A percentile compares a stretch with the other conserved stretches of the same genome.
Evolutionary conservation across 2,329 filamentous ascomycete genomes (phyloP).

Genomic region (Nigrospora osmanthi): DNA sequence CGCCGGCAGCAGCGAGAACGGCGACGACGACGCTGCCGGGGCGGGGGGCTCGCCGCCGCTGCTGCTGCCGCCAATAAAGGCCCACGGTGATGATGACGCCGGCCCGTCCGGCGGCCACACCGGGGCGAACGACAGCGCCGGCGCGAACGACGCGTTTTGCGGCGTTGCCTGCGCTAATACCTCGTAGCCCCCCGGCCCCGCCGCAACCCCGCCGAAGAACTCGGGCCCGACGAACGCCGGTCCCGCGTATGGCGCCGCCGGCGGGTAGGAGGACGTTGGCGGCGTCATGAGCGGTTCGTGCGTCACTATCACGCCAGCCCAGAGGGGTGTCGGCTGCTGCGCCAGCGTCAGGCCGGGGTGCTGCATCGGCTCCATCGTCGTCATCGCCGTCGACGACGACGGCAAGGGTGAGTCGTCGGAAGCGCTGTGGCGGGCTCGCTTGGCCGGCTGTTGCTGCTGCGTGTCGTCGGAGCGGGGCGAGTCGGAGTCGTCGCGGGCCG

Average conservation of each 20-base stretch:
- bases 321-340: conserved; percentile 6
- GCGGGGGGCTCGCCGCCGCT: conserved; percentile 11
- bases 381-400: too few species aligned
- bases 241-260: neutral
- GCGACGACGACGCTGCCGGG: conserved; percentile 17
- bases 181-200: conserved; percentile 27
- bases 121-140: conserved; percentile 21
- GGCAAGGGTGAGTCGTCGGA: too few species aligned
- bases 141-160: conserved; percentile 47
- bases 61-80: conserved; percentile 33
- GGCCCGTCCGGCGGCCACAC: conserved; percentile 5
- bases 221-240: too few species aligned
- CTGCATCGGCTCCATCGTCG: too few species aligned
- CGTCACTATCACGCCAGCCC: conserved; percentile 18
- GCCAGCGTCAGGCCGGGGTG: too few species aligned
- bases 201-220: too few species aligned
- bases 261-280: neutral
- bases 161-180: conserved; percentile 41
- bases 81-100: conserved; percentile 42
- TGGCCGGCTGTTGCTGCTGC: too few species aligned
- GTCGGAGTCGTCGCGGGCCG: conserved; percentile 9
- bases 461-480: too few species aligned
- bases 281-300: conserved; percentile 8
- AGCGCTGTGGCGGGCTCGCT: too few species aligned
- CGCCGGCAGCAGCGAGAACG: conserved; percentile 28